A percentile compares a stretch with the other conserved stretches of the same genome.
Evolutionary conservation across 2,329 filamentous ascomycete species (phyloP).

Genomic region (Ceratocystis ficicola): DNA sequence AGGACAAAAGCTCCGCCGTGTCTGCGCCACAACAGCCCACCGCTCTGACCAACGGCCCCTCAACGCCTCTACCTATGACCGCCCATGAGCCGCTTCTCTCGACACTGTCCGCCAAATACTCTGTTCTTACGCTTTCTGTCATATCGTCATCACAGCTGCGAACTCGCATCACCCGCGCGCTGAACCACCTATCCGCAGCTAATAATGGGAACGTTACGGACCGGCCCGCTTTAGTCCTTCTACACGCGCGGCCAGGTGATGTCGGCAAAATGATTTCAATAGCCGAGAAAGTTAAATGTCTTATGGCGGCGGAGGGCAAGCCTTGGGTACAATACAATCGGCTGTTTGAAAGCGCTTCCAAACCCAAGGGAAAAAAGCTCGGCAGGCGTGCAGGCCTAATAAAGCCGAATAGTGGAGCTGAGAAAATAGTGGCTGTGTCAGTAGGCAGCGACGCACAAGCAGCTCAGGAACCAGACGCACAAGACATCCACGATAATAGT

Average conservation of each 20-base stretch:
- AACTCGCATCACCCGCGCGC: constrained; percentile 38
- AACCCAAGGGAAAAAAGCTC: constrained; percentile 12
- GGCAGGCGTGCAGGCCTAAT: background rate
- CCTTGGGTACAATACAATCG: constrained; percentile 47
- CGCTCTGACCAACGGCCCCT: constrained; percentile 7
- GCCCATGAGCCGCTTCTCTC: constrained; percentile 9
- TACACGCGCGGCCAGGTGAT: constrained; percentile 40
- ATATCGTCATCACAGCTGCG: constrained; percentile 49
- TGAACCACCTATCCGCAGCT: constrained; percentile 33
- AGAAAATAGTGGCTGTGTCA: background rate
- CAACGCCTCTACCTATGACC: constrained; percentile 9
- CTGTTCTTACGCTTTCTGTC: constrained; percentile 42
- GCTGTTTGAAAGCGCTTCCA: constrained; percentile 38
- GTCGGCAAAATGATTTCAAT: constrained; percentile 57
- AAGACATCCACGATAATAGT: constrained; percentile 22
- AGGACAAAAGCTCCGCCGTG: background rate
- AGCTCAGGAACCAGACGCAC: background rate
- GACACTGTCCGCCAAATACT: constrained; percentile 28
- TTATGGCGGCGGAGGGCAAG: constrained; percentile 37
- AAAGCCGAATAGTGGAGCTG: background rate
- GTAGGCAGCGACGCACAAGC: background rate
- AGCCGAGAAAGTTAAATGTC: constrained; percentile 51
- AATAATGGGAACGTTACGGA: constrained; percentile 22
- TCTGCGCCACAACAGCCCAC: constrained; percentile 6
- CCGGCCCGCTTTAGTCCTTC: constrained; percentile 31